These are phyloP conservation scores for Sarocladium kiliense DNA, from an alignment of 2,329 filamentous ascomycete species.

Conservation along the genomic window DNA sequence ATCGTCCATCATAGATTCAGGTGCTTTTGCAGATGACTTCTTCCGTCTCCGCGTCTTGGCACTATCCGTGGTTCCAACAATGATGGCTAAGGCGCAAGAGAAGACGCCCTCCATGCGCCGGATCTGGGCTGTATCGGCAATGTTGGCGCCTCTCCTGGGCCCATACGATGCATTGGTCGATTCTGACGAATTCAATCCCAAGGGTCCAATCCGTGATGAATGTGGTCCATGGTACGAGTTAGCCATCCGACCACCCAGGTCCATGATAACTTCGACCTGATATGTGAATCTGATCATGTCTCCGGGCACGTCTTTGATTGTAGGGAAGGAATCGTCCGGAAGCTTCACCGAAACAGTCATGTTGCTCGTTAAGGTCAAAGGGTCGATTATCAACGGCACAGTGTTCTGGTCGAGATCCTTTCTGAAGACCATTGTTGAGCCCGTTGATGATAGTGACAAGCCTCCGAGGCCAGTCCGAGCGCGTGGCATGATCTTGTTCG, in stretches of 20 bases:
- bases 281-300: conserved; percentile 96
- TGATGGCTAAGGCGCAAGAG: conserved; percentile 76
- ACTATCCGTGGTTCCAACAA: conserved; percentile 75
- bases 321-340: conserved; percentile 87
- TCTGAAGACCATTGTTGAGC: conserved; percentile 86
- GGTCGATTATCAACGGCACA: conserved; percentile 83
- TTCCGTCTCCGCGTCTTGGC: background rate
- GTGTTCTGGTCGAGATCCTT: conserved; percentile 91
- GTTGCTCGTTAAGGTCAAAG: conserved; percentile 67
- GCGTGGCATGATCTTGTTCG: conserved; percentile 78
- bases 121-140: conserved; percentile 82
- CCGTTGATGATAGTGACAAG: conserved; percentile 77
- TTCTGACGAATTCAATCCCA: conserved; percentile 21
- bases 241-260: conserved; percentile 80
- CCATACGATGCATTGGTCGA: conserved; percentile 23
- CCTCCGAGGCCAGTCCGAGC: conserved; percentile 83
- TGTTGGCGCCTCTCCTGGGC: conserved; percentile 46
- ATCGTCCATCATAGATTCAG: conserved; percentile 23
- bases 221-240: conserved; percentile 65
- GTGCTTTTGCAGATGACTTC: background rate
- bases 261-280: conserved; percentile 86
- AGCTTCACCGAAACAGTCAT: conserved; percentile 80
- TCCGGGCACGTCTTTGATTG: conserved; percentile 82
- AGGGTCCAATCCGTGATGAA: conserved; percentile 37
- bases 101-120: conserved; percentile 90